Evolutionary conservation across 306 rosid genomes (phyloP).

Genomic region (Gastrolobium bilobum): DNA sequence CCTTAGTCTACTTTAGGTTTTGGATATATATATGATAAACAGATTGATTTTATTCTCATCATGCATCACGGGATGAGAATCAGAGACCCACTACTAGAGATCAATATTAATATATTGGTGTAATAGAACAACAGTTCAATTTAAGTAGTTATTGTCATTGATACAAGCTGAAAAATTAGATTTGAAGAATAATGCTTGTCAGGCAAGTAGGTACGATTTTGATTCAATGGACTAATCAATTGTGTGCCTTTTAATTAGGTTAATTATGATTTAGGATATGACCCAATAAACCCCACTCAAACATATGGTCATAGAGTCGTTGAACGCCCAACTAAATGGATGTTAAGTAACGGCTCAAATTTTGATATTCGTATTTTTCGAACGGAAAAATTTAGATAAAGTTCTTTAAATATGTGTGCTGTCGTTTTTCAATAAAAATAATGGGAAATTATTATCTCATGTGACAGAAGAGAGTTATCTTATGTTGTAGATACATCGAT

Average conservation of each 20-base stretch:
- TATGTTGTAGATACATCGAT: too few species aligned
- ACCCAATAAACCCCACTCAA: too few species aligned
- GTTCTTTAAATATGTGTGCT: too few species aligned
- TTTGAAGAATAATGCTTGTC: constrained; percentile 29
- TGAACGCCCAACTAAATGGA: background rate
- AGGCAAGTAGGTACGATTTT: constrained; percentile 20
- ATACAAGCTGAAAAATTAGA: background rate
- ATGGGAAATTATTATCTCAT: too few species aligned
- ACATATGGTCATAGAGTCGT: background rate
- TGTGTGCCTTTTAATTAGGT: constrained; percentile 22
- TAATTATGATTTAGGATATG: background rate
- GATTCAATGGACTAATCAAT: constrained; percentile 32
- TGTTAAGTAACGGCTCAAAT: background rate
- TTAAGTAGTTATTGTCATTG: constrained; percentile 16
- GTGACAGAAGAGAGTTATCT: too few species aligned
- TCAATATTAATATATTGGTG: background rate
- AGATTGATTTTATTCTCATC: constrained; percentile 60
- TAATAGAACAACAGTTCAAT: constrained; percentile 32
- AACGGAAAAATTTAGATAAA: too few species aligned
- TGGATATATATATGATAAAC: constrained; percentile 25
- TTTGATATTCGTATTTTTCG: background rate
- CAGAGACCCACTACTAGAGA: constrained; percentile 52
- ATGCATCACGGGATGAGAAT: constrained; percentile 52
- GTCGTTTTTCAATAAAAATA: background rate
- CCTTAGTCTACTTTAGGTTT: constrained; percentile 20